Percentiles rank a stretch among this genome's conserved stretches.
Conservation (phyloP, 306 rosid species). For the Corylus avellana region DNA sequence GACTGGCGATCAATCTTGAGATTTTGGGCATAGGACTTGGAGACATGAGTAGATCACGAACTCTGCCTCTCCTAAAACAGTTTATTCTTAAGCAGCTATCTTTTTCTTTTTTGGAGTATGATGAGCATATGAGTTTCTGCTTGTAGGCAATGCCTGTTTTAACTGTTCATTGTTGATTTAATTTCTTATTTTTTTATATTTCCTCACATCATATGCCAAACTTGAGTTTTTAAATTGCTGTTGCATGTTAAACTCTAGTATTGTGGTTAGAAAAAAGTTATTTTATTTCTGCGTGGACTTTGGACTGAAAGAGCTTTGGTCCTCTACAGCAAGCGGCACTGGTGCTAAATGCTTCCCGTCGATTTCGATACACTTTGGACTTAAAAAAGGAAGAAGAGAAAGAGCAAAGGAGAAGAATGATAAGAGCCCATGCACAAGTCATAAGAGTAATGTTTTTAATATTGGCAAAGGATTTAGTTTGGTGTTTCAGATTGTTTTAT, state of each 20-base stretch:
- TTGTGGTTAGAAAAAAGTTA: conserved; percentile 2
- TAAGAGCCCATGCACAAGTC: conserved; percentile 96
- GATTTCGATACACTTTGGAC: conserved; percentile 90
- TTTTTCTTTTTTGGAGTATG: too few species aligned
- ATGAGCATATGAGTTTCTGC: too few species aligned
- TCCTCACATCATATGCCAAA: background rate
- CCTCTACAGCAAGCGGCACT: conserved; percentile 81
- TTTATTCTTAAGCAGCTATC: too few species aligned
- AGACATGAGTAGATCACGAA: background rate
- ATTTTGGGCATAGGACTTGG: background rate
- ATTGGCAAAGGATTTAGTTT: conserved; percentile 14
- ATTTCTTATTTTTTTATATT: background rate
- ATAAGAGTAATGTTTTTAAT: conserved; percentile 63
- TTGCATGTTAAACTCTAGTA: conserved; percentile 13
- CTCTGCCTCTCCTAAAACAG: background rate
- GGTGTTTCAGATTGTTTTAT: conserved; percentile 7
- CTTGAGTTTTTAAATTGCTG: conserved; percentile 9
- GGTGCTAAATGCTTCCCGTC: conserved; percentile 85
- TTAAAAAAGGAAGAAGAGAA: conserved; percentile 71
- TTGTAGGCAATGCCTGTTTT: background rate
- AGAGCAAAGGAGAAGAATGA: conserved; percentile 71
- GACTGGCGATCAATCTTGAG: background rate
- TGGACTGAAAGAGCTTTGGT: conserved; percentile 32
- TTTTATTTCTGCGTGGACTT: conserved; percentile 17
- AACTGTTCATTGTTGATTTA: background rate